Percentiles rank a stretch among this genome's conserved stretches.
Conservation (phyloP, 1,139 yeast species). For the Taphrina betulina region DNA sequence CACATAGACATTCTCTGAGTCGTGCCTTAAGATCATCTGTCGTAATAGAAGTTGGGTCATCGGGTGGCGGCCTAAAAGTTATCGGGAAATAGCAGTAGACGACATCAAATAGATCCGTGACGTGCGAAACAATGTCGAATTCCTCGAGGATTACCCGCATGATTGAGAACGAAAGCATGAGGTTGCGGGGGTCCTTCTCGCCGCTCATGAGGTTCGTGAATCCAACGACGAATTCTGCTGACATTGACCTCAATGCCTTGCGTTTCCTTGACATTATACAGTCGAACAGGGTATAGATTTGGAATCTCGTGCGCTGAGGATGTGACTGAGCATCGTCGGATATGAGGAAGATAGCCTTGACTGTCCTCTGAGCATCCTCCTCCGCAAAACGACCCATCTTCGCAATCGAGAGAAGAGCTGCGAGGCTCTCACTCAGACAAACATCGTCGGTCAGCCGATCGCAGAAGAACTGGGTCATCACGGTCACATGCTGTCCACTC, state of each 20-base stretch:
- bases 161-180: constrained; percentile 66
- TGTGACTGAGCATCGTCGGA: constrained; percentile 42
- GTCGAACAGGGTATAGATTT: constrained; percentile 56
- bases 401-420: constrained; percentile 26
- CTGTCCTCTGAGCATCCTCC: constrained; percentile 7
- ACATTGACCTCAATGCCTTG: constrained; percentile 40
- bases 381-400: constrained; percentile 18
- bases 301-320: constrained; percentile 65
- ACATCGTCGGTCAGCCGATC: constrained; percentile 27
- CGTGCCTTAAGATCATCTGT: constrained; percentile 65
- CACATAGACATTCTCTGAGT: constrained; percentile 57
- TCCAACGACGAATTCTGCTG: constrained; percentile 53
- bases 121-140: constrained; percentile 47
- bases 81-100: constrained; percentile 95
- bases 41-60: constrained; percentile 84
- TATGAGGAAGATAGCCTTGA: neutral
- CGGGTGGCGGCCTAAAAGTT: constrained; percentile 76
- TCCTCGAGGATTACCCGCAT: constrained; percentile 53
- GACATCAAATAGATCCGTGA: constrained; percentile 70
- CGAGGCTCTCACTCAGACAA: constrained; percentile 12
- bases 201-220: constrained; percentile 73
- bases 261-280: constrained; percentile 44
- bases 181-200: constrained; percentile 91
- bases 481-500: constrained; percentile 1
- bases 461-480: constrained; percentile 34